Base-by-base conservation (phyloP, 257 asterid genomes). In the Echium plantagineum region DNA sequence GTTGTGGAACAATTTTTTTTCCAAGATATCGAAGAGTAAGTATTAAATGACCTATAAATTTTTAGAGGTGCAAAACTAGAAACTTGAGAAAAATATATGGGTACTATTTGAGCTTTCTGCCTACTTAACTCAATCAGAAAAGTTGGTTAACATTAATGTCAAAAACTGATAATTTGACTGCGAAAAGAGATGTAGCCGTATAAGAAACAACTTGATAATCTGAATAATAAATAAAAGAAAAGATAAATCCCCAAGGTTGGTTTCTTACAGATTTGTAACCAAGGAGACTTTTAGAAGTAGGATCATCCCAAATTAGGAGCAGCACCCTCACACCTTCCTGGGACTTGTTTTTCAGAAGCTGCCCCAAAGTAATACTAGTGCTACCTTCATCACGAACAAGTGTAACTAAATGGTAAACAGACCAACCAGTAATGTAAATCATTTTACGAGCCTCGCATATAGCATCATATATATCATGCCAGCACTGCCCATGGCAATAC, bases 301-400 rank as follows among this genome's bases (percentile, higher is more conserved):
- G 98, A 77, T 91, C 95, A 60, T 91, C 98, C 96, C 98, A 91
- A 19, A 90, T 77, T 6, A 91, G 95, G 57, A 91, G 86, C 68
- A 91, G 59, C 26, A 91, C 93, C 64, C 96, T 78, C 60, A 91
- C 96, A 32, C 96, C 98, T 79, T 91, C 98, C 66, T 91, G 94
- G 42, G 98, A 91, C 83, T 87, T 91, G 22, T 60, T 66, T 67
- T 85, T 87, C 66, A 91, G 78, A 72, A 91, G 77, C 48, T 91
- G 90, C 13, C 98, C 98, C 76, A 91, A 75, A 52, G 62, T 65
- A 71, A 85, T 73, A 16, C 38, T 63, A 2, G 70, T 68, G 28
- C 62, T 58, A 5, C 75, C 81, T 57, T 76, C 87, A 58, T 85
- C 93, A 48, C 98, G 69, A 59, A 91, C 95, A 61, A 91, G 90